These are phyloP conservation scores for Kodamaea sagamina DNA, from an alignment of 805 yeast species.

Conservation along the genomic window DNA sequence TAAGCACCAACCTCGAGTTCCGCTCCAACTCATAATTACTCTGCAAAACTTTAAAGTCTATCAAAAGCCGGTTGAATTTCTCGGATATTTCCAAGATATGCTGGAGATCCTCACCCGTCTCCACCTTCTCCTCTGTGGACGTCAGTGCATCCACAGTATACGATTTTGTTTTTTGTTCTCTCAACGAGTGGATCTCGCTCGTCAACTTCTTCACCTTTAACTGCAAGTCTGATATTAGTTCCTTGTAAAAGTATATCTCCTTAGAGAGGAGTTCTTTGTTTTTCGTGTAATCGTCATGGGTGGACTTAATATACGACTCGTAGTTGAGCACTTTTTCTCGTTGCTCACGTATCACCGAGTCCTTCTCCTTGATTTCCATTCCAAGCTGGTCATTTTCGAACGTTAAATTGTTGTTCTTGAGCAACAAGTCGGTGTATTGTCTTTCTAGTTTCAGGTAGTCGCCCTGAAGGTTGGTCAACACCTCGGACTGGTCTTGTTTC, in stretches of 20 bases:
- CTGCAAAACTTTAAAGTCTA: conserved; percentile 43
- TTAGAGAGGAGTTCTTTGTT: conserved; percentile 29
- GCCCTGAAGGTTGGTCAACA: conserved; percentile 12
- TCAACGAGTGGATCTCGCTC: conserved; percentile 18
- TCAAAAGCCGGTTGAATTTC: conserved; percentile 32
- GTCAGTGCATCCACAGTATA: conserved; percentile 1
- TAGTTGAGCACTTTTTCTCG: conserved; percentile 24
- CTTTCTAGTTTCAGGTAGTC: conserved; percentile 21
- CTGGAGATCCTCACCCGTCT: conserved; percentile 13
- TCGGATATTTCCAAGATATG: conserved; percentile 21
- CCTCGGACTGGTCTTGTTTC: conserved; percentile 3
- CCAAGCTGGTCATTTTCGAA: conserved; percentile 35
- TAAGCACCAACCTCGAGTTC: conserved; percentile 51
- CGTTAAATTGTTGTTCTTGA: conserved; percentile 26
- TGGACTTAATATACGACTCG: conserved; percentile 30
- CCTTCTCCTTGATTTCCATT: conserved; percentile 30
- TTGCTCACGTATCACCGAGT: conserved; percentile 29
- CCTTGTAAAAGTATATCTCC: conserved; percentile 36
- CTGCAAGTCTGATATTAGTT: conserved; percentile 35
- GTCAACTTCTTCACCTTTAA: conserved; percentile 23
- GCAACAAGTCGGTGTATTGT: conserved; percentile 34
- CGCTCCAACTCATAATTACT: conserved; percentile 55
- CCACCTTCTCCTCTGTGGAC: conserved; percentile 5
- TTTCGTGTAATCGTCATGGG: conserved; percentile 32
- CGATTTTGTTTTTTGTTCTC: conserved; percentile 10